Evolutionary conservation across 2,329 filamentous ascomycete species (phyloP), one percentile per base, ranked within the genome.

Genomic region (Beauveria medogensis): DNA sequence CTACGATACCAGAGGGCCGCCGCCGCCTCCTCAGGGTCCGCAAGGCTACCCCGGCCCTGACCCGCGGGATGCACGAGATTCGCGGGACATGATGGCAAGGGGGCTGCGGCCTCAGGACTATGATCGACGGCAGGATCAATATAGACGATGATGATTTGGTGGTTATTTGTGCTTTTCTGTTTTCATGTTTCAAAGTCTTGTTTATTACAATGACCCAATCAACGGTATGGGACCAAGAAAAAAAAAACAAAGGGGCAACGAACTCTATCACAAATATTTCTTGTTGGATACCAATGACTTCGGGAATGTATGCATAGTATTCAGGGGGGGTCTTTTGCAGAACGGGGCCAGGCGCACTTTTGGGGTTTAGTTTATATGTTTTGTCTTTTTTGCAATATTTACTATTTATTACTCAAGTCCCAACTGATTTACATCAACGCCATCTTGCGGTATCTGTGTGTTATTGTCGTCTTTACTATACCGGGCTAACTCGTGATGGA

Each of bases 71-170:
- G 65, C 72, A 16, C 69, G 73, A 50, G 75, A 77, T 60, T 73
- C 73, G 34, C 71, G 76, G 30, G 73, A 75, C n/a, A 71, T 78
- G 60, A 72, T 78, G 64, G 70, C 70, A 18, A 73, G 77, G 40
- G 76, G 77, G 28, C 64, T 80, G 37, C 70, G 77, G 55, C 77
- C 77, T 16, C 77, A 77, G 37, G 77, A 80, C 40, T 80, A 78
- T 55, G 77, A 80, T 9, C 72, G 73, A 26, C 76, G 74, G 44
- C 71, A 72, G 3, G 78, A 80, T 62, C 72, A 73, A 50, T 81
- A 79, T 63, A 74, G 77, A 63, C 72, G 78, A 63, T 79, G 71
- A 50, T 20, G 71, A 50, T 20, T 28, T 26, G 30, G 26, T 18
- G n/a, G 46, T 18, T 24, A 7, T 43, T 43, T 20, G 12, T 24